phyloP scores from a whole-genome alignment of 495 filamentous ascomycete species.

The Delitschia confertaspora region DNA sequence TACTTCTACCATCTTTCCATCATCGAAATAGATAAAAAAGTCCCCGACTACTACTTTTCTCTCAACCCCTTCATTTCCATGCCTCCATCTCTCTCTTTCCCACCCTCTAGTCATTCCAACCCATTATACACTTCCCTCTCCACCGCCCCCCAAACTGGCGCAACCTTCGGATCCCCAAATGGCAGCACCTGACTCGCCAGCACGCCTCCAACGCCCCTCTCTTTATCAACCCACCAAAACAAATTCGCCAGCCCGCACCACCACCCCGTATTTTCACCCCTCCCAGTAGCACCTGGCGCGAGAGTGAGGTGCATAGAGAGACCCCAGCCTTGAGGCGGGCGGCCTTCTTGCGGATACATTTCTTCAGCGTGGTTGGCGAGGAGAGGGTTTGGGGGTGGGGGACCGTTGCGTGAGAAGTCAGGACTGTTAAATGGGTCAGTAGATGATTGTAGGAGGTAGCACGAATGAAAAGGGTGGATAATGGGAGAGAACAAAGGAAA shows the following conservation, averaged over 20 bases:
- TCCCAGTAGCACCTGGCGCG: constrained; percentile 38
- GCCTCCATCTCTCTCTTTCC: too few species aligned
- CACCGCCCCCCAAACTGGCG: constrained; percentile 11
- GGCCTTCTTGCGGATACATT: constrained; percentile 43
- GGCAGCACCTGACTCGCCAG: constrained; percentile 51
- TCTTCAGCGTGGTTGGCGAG: constrained; percentile 41
- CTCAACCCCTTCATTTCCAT: too few species aligned
- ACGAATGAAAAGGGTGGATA: too few species aligned
- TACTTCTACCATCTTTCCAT: too few species aligned
- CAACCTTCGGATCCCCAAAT: constrained; percentile 34
- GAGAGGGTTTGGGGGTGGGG: constrained; percentile 44
- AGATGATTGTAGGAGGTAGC: too few species aligned
- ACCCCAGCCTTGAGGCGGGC: constrained; percentile 52
- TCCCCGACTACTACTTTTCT: too few species aligned
- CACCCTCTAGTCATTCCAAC: too few species aligned
- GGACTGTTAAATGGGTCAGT: too few species aligned
- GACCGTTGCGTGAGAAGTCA: constrained; percentile 38
- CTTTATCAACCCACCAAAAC: constrained; percentile 54
- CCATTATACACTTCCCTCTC: constrained; percentile 24
- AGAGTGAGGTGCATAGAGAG: constrained; percentile 47
- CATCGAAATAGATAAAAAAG: too few species aligned
- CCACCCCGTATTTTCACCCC: constrained; percentile 40
- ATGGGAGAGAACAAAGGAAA: too few species aligned
- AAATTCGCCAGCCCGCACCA: constrained; percentile 56
- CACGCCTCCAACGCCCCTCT: constrained; percentile 51